Conservation (phyloP, 225 moss, liverwort and hornwort species). For the Pleurozium schreberi region DNA sequence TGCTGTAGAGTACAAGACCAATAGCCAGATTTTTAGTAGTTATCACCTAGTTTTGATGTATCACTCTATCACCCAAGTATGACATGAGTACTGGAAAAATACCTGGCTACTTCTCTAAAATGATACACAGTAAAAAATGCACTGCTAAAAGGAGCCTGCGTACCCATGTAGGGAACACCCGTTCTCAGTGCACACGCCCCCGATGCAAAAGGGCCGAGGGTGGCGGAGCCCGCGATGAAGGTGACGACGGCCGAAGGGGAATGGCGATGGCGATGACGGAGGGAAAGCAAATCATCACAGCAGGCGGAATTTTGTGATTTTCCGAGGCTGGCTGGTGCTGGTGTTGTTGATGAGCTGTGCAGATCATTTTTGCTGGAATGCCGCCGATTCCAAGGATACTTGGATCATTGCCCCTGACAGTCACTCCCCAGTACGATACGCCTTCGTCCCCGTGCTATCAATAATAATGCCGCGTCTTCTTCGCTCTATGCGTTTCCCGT, state of each 20-base stretch:
- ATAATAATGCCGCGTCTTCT: slow-evolving; percentile 13
- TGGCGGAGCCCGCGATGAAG: background rate
- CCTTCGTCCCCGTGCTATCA: background rate
- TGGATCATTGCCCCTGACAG: background rate
- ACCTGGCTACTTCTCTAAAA: background rate
- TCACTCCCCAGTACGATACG: background rate
- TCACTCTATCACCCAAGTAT: no score
- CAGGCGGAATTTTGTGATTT: background rate
- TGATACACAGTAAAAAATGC: background rate
- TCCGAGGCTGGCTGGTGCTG: background rate
- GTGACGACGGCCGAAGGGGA: background rate
- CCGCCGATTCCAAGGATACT: background rate
- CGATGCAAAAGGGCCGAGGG: background rate
- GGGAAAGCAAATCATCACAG: background rate
- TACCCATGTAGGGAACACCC: background rate
- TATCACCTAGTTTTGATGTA: background rate
- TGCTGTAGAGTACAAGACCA: no score
- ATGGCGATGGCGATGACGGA: background rate
- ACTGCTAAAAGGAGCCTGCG: background rate
- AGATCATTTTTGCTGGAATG: background rate
- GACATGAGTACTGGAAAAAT: background rate
- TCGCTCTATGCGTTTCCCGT: background rate
- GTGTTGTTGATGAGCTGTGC: background rate
- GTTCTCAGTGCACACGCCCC: background rate
- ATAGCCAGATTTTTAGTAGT: no score